These are phyloP conservation scores for Phytophthora multivora DNA, from an alignment of 352 stramenopile species.

Conservation along the genomic window DNA sequence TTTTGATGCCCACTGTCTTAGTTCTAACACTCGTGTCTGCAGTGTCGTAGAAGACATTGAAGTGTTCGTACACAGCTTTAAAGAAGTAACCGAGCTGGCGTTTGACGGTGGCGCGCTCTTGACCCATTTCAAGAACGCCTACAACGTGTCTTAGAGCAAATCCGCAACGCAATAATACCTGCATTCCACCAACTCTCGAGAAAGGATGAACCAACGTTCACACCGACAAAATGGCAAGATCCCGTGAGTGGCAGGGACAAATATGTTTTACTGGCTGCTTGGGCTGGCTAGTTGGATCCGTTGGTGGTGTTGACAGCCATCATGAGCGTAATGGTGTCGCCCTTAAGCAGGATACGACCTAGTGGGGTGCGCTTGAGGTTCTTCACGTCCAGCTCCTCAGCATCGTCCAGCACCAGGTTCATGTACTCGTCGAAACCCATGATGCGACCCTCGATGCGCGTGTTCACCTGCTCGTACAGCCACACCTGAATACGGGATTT, in stretches of 20 bases:
- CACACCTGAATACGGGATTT: constrained; percentile 98
- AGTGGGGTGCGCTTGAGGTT: constrained; percentile 93
- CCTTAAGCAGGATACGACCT: constrained; percentile 99
- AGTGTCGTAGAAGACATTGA: constrained; percentile 79
- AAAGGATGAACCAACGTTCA: not conserved
- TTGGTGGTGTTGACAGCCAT: constrained; percentile 75
- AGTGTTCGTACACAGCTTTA: constrained; percentile 77
- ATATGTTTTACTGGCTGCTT: constrained; percentile 31
- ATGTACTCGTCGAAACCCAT: constrained; percentile 99
- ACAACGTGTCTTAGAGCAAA: constrained; percentile 45
- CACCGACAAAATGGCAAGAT: constrained; percentile 16
- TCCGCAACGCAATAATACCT: constrained; percentile 22
- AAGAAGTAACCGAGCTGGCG: constrained; percentile 64
- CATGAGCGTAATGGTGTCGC: constrained; percentile 99
- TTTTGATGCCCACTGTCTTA: not conserved
- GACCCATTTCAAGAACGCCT: constrained; percentile 64
- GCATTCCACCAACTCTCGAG: constrained; percentile 8
- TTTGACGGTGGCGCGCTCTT: constrained; percentile 71
- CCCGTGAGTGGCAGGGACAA: constrained; percentile 15
- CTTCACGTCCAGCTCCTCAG: constrained; percentile 96
- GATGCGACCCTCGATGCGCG: constrained; percentile 99
- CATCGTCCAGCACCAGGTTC: constrained; percentile 99
- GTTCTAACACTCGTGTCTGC: constrained; percentile 1
- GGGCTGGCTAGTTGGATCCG: constrained; percentile 36
- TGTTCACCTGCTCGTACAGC: constrained; percentile 99